These are phyloP conservation scores for Verruconis gallopava DNA, from an alignment of 2,329 filamentous ascomycete genomes.

Conservation along the genomic window DNA sequence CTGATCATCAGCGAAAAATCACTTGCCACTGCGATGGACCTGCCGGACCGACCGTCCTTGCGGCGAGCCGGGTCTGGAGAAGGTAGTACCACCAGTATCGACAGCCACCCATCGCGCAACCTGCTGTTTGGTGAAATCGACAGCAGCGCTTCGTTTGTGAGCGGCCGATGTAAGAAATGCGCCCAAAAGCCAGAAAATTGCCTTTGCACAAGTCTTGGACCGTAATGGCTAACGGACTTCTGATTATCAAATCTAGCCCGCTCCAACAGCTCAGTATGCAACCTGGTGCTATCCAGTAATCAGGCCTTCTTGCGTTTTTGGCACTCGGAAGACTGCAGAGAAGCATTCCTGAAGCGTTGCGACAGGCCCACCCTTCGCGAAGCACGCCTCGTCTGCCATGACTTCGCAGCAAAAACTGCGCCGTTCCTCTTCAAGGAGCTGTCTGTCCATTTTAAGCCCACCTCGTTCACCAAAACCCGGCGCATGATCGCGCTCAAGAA, in stretches of 20 bases:
- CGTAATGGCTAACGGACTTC: not conserved
- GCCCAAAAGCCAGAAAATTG: no score
- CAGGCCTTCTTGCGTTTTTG: conserved; percentile 37
- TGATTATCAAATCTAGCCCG: conserved; percentile 4
- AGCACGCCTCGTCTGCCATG: conserved; percentile 54
- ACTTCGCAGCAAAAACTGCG: conserved; percentile 57
- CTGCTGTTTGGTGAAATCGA: conserved; percentile 39
- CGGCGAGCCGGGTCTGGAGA: conserved; percentile 9
- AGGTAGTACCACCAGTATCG: conserved; percentile 3
- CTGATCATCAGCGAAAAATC: no score
- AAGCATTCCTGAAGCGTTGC: conserved; percentile 29
- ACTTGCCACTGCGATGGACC: conserved; percentile 3
- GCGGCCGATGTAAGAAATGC: conserved; percentile 13
- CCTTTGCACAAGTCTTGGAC: not conserved
- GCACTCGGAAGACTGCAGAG: conserved; percentile 34
- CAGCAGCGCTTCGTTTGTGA: conserved; percentile 24
- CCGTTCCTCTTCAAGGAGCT: conserved; percentile 56
- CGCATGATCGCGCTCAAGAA: conserved; percentile 62
- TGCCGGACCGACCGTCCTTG: conserved; percentile 4
- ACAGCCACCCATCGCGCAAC: conserved; percentile 25
- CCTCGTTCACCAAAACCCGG: conserved; percentile 61
- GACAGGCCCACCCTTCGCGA: conserved; percentile 29
- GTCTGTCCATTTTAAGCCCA: conserved; percentile 57
- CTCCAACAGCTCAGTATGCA: conserved; percentile 34
- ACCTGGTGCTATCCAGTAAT: conserved; percentile 35